These are phyloP conservation scores for Ceratocystis cubensis DNA, from an alignment of 2,329 filamentous ascomycete species.

Conservation along the genomic window DNA sequence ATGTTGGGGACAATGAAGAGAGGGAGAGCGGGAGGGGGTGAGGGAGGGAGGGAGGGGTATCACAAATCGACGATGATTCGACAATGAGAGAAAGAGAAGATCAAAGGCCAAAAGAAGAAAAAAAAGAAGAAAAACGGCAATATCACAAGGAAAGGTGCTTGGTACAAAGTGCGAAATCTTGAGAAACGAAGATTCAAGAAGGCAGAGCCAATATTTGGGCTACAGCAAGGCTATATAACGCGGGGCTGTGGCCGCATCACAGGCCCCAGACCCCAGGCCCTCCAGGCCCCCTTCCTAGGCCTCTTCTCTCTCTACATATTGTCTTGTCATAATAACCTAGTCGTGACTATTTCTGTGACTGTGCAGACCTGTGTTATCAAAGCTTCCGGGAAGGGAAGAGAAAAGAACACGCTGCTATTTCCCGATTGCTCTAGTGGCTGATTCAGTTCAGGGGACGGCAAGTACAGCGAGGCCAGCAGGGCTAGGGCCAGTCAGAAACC, in stretches of 20 bases:
- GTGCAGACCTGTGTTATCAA: neutral
- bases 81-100: neutral
- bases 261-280: neutral
- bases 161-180: neutral
- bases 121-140: neutral
- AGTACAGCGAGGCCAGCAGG: neutral
- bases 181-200: neutral
- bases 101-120: neutral
- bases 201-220: neutral
- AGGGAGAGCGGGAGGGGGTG: neutral
- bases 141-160: neutral
- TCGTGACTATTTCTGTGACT: conserved; percentile 1
- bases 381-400: neutral
- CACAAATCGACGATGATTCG: neutral
- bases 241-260: neutral
- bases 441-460: neutral
- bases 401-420: conserved; percentile 7
- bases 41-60: neutral
- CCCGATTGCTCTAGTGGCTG: neutral
- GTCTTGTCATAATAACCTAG: neutral
- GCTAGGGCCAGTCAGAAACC: too few relatives aligned
- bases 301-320: neutral
- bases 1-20: neutral
- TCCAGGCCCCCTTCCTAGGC: neutral
- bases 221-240: neutral